Base-by-base conservation (phyloP, 495 filamentous ascomycete species). In the Aspergillus taichungensis region DNA sequence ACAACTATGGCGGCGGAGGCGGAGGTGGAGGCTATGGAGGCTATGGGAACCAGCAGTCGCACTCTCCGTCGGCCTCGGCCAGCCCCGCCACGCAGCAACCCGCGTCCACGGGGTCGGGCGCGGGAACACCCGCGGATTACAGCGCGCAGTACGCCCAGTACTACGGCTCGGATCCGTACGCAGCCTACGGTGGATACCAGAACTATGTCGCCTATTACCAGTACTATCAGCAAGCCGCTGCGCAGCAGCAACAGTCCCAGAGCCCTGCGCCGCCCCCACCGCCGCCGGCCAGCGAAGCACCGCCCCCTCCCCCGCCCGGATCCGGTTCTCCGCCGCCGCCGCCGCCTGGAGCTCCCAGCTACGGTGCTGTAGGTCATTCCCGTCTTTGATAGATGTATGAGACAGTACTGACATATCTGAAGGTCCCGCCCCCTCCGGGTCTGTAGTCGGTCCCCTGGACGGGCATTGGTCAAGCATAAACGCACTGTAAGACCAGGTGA, bases 141-240 rank as follows among this genome's bases (percentile, higher is more conserved):
- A 77, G 77, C 37, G 82, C 85, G 18, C 84, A 88, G 44, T 94
- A 95, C 61, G 86, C 87, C 5, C 85, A 89, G 64, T 90, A 91
- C 52, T 88, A 88, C 47, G 69, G 67, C 54, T 71, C 76, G 32
- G 92, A 98, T 52, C 91, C 91, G 0, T 98, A 96, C 60, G 88
- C 87, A 4, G 82, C 85, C 27, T 96, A 94, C 49, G 92, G 92
- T 45, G 92, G 92, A 24, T 92, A 92, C 56, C 74, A 78, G 51
- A 80, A 78, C 34, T 90, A 94, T 46, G 71, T 86, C 40, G 67
- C 68, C 31, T 71, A 73, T 56, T 81, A 79, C 52, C 78, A 84
- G 55, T 88, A 88, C 57, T 84, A 88, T 45, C 78, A 83, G 47
- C 74, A 80, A 53, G 73, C 70, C 34, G 71, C 72, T 33, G 76